phyloP scores from a whole-genome alignment of 2,329 filamentous ascomycete species.

The Fusarium oxysporum region DNA sequence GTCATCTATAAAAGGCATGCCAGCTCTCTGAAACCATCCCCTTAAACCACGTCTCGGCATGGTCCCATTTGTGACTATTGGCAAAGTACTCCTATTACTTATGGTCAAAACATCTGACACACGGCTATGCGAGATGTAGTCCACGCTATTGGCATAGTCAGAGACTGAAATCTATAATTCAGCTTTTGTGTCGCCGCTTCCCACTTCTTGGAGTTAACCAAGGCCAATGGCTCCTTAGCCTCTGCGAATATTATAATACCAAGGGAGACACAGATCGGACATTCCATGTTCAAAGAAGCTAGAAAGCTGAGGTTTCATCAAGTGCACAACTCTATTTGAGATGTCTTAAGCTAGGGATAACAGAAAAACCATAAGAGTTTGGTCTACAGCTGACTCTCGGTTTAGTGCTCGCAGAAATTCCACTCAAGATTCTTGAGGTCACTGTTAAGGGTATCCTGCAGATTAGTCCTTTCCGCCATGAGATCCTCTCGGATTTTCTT shows the following conservation, averaged over 20 bases:
- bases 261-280: background rate
- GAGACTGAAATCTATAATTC: background rate
- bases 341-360: too few relatives aligned
- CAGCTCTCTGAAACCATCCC: background rate
- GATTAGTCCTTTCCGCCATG: constrained; percentile 25
- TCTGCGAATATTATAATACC: background rate
- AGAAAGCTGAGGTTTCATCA: background rate
- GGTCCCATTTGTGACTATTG: background rate
- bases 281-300: background rate
- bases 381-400: background rate
- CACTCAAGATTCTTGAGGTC: constrained; percentile 7
- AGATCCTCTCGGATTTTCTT: constrained; percentile 26
- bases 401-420: constrained; percentile 36
- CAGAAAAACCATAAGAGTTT: background rate
- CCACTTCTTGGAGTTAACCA: too few relatives aligned
- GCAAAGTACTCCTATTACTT: background rate
- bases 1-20: background rate
- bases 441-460: background rate
- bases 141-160: background rate
- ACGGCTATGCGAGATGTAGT: background rate
- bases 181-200: background rate
- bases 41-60: background rate
- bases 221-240: background rate
- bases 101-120: background rate
- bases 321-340: background rate